Evolutionary conservation across 1,139 yeast genomes (phyloP).

Genomic region (Protomyces arabidopsidicola): DNA sequence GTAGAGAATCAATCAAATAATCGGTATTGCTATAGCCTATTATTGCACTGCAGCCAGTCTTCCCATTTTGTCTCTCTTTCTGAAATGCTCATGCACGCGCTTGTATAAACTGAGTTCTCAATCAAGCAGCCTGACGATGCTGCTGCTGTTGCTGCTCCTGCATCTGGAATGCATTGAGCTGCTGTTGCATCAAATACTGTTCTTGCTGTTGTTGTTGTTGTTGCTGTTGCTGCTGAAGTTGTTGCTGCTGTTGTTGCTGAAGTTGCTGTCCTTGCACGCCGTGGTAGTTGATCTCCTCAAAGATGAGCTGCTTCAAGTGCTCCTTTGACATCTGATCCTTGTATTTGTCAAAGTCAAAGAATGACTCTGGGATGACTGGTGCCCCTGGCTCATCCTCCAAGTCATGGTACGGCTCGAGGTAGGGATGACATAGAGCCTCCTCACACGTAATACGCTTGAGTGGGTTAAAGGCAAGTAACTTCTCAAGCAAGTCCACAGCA

Average conservation of each 20-base stretch:
- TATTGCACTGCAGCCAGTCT: neutral
- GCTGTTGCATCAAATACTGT: neutral
- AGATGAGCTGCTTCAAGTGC: constrained; percentile 52
- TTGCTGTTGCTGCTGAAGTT: constrained; percentile 11
- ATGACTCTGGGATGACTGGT: constrained; percentile 64
- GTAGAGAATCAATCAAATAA: too few species aligned
- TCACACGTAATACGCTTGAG: constrained; percentile 69
- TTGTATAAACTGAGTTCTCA: too few species aligned
- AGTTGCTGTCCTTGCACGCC: constrained; percentile 7
- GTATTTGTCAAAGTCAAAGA: constrained; percentile 75
- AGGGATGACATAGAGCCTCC: constrained; percentile 79
- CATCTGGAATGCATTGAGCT: neutral
- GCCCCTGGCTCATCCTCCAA: constrained; percentile 76
- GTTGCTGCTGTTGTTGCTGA: neutral
- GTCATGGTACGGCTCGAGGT: constrained; percentile 72
- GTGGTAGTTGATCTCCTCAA: constrained; percentile 28
- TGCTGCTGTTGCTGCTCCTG: constrained; percentile 7
- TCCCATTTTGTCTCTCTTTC: neutral
- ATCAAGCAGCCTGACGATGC: neutral
- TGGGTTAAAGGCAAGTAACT: constrained; percentile 76
- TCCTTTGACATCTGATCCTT: constrained; percentile 65
- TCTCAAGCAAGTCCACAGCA: constrained; percentile 73
- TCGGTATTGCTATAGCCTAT: too few species aligned
- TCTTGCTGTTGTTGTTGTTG: neutral
- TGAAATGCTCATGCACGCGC: too few species aligned